Percentiles rank a stretch among this genome's conserved stretches.
Conservation (phyloP, 305 asterid genomes). For the Fraxinus nigra region DNA sequence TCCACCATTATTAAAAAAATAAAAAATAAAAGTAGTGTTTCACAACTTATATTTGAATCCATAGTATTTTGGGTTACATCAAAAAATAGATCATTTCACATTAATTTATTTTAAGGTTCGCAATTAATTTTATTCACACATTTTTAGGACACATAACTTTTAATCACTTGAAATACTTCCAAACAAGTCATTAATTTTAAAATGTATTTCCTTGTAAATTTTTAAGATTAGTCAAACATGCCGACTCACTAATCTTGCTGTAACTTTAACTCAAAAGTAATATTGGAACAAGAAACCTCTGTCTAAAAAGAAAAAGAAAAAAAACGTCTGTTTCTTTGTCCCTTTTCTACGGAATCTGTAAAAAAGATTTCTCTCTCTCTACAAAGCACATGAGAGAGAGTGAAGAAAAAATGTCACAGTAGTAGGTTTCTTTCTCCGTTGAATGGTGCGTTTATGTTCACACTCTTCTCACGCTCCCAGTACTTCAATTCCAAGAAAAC, state of each 20-base stretch:
- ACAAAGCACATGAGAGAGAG: slow-evolving; percentile 24
- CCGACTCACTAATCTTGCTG: neutral
- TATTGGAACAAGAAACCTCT: slow-evolving; percentile 19
- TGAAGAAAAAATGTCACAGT: neutral
- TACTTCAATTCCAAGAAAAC: slow-evolving; percentile 6
- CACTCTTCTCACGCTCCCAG: slow-evolving; percentile 20
- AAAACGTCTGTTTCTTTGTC: neutral
- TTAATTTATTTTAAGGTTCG: neutral
- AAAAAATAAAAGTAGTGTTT: neutral
- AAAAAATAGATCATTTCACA: no score
- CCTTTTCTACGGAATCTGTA: slow-evolving; percentile 22
- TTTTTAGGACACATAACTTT: no score
- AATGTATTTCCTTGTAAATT: no score
- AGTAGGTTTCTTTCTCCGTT: slow-evolving; percentile 4
- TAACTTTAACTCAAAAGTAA: slow-evolving; percentile 20
- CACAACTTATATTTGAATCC: no score
- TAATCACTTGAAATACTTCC: neutral
- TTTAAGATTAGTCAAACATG: neutral
- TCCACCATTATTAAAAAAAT: no score
- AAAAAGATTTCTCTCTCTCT: slow-evolving; percentile 21
- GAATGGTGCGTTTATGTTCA: neutral
- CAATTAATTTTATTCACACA: no score
- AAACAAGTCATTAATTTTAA: neutral
- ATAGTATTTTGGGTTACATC: no score
- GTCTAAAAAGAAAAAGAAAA: neutral